phyloP scores from a whole-genome alignment of 805 yeast genomes.

The Tetrapisispora phaffii region DNA sequence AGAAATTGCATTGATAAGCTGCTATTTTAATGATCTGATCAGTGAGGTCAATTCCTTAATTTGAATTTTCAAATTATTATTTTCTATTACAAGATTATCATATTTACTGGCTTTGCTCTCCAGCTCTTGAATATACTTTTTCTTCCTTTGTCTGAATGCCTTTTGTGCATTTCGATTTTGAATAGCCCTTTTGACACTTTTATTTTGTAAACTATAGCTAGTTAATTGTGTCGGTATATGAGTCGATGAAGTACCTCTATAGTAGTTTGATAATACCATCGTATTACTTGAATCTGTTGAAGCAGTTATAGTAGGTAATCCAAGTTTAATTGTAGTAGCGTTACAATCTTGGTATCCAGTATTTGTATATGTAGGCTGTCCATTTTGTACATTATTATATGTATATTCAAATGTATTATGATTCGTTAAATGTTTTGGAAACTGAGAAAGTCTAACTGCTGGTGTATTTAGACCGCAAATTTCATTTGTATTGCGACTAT shows the following conservation, averaged over 20 bases:
- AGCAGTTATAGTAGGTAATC: not conserved
- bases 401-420: not conserved
- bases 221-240: not conserved
- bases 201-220: not conserved
- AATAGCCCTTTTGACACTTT: slow-evolving; percentile 68
- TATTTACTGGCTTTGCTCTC: slow-evolving; percentile 60
- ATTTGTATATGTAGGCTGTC: not conserved
- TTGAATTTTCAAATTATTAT: slow-evolving; percentile 3
- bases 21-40: not conserved
- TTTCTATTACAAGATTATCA: slow-evolving; percentile 46
- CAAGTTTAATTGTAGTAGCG: not conserved
- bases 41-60: slow-evolving; percentile 1
- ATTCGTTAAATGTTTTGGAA: not conserved
- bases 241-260: not conserved
- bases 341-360: not conserved
- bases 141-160: slow-evolving; percentile 80
- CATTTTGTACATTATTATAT: not conserved
- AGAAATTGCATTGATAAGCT: not conserved
- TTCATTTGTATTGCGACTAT: not conserved
- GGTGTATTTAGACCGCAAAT: not conserved
- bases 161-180: slow-evolving; percentile 88
- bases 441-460: not conserved
- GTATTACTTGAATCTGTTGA: not conserved
- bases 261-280: not conserved
- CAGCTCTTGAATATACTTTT: slow-evolving; percentile 65